These are phyloP conservation scores for Penstemon newberryi DNA, from an alignment of 257 asterid genomes.

Conservation along the genomic window DNA sequence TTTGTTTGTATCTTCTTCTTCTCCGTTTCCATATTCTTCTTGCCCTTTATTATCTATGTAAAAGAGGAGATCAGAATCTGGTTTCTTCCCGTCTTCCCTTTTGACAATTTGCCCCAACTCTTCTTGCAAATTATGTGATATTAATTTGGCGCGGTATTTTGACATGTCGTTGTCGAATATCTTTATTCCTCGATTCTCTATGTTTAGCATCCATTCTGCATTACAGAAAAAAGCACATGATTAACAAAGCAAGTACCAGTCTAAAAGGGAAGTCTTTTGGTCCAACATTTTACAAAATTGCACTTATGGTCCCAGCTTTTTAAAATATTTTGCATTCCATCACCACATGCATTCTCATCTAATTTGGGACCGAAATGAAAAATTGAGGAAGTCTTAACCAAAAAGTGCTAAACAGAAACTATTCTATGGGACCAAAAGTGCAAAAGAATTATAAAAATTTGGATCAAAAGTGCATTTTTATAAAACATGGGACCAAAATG, in stretches of 20 bases:
- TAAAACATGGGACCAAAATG: too few relatives aligned
- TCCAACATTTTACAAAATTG: too few relatives aligned
- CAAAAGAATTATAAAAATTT: too few relatives aligned
- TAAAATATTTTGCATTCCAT: too few relatives aligned
- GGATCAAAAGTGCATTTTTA: too few relatives aligned
- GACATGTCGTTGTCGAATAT: constrained; percentile 57
- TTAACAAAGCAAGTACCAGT: background rate
- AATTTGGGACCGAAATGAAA: too few relatives aligned
- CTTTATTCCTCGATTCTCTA: constrained; percentile 59
- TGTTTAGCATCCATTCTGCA: constrained; percentile 65
- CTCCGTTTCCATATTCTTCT: constrained; percentile 32
- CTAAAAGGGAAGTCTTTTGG: too few relatives aligned
- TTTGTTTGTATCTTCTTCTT: constrained; percentile 36
- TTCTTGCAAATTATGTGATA: constrained; percentile 40
- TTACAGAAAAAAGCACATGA: background rate
- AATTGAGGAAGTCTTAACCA: too few relatives aligned
- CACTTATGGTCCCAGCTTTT: too few relatives aligned
- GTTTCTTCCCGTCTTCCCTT: constrained; percentile 27
- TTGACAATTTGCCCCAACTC: constrained; percentile 33
- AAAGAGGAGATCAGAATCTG: constrained; percentile 48
- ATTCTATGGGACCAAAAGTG: too few relatives aligned
- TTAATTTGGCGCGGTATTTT: constrained; percentile 38
- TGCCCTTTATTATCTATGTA: constrained; percentile 62
- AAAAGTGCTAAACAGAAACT: too few relatives aligned
- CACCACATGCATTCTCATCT: too few relatives aligned